A percentile compares a stretch with the other conserved stretches of the same genome.
These are phyloP conservation scores for Plasmodium coatneyi DNA, from an alignment of 169 alveolate species.

Conservation along the genomic window DNA sequence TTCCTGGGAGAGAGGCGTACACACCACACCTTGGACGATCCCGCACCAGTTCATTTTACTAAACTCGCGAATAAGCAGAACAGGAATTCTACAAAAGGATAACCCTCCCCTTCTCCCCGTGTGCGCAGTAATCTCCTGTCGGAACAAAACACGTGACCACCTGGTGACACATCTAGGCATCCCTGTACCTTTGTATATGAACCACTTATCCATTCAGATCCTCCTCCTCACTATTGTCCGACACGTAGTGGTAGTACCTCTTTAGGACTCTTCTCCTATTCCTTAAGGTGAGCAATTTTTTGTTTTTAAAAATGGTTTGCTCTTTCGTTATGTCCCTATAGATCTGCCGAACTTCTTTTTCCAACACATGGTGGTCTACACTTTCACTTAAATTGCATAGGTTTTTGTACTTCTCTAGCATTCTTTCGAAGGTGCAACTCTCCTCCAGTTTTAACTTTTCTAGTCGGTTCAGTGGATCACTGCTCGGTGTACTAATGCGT, in stretches of 20 bases:
- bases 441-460: conserved; percentile 26
- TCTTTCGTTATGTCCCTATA: neutral
- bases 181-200: neutral
- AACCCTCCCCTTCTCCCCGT: neutral
- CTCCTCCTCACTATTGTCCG: conserved; percentile 64
- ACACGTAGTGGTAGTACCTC: conserved; percentile 22
- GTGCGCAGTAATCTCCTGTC: neutral
- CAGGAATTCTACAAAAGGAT: neutral
- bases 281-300: conserved; percentile 18
- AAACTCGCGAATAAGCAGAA: neutral
- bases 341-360: conserved; percentile 3
- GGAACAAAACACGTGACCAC: neutral
- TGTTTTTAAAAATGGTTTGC: conserved; percentile 22
- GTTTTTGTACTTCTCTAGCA: conserved; percentile 13
- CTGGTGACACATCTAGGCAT: neutral
- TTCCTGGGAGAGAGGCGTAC: neutral
- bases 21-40: neutral
- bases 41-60: neutral
- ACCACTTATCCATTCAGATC: conserved; percentile 16
- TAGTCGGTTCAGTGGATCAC: neutral
- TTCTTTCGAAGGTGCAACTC: conserved; percentile 9
- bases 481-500: neutral
- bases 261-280: conserved; percentile 30
- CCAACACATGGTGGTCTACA: conserved; percentile 27
- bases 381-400: conserved; percentile 15